Percentiles rank a stretch among this genome's conserved stretches.
These are phyloP conservation scores for Ganoderma sinense DNA, from an alignment of 1,284 basidiomycete genomes.

Conservation along the genomic window DNA sequence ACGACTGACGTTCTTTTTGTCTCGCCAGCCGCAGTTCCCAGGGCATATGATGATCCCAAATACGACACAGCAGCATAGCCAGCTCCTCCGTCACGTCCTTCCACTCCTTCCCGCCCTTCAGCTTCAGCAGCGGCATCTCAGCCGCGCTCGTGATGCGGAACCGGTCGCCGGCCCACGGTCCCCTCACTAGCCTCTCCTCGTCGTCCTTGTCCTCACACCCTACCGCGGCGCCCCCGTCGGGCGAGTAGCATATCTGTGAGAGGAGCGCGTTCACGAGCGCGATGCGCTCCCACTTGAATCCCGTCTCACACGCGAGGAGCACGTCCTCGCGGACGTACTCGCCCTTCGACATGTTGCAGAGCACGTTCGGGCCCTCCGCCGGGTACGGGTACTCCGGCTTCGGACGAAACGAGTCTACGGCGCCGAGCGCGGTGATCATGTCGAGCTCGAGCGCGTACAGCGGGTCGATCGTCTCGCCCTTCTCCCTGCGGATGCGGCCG, in stretches of 20 bases:
- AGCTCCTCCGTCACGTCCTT: slow-evolving; percentile 25
- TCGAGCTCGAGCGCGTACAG: not conserved
- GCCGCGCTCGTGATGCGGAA: slow-evolving; percentile 5
- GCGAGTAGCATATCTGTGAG: not conserved
- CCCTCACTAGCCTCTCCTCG: not conserved
- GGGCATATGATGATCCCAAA: not conserved
- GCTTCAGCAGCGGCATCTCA: not conserved
- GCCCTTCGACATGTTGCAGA: slow-evolving; percentile 14
- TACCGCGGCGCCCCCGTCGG: not conserved
- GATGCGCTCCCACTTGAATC: not conserved
- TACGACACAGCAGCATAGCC: slow-evolving; percentile 6
- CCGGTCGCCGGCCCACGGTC: slow-evolving; percentile 12
- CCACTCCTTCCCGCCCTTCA: slow-evolving; percentile 16
- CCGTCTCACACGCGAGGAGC: not conserved
- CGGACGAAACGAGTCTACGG: not conserved
- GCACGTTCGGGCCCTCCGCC: not conserved
- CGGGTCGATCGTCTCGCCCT: not conserved
- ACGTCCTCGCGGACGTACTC: slow-evolving; percentile 9
- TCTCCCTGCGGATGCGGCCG: not conserved
- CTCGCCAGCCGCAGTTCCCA: too few species aligned
- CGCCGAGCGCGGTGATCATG: not conserved
- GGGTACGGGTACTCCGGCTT: not conserved
- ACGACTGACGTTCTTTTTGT: too few species aligned
- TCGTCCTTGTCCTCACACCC: not conserved
- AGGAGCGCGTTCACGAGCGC: not conserved